Evolutionary conservation across 495 filamentous ascomycete species (phyloP).

Genomic region (Tuber indicum): DNA sequence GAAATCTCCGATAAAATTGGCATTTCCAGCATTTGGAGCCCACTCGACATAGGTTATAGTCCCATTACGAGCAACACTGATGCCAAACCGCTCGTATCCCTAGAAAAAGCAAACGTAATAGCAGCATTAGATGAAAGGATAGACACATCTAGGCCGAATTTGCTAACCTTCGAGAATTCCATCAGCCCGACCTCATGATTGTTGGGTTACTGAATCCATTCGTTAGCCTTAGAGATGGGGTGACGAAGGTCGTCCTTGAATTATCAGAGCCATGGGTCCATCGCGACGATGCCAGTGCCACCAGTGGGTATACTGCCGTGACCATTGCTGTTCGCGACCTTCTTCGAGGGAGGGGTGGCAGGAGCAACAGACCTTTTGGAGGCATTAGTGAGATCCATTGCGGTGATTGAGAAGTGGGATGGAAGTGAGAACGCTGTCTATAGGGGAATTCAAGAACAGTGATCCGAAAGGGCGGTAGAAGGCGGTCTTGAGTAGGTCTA

Average conservation of each 20-base stretch:
- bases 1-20: constrained; percentile 91
- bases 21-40: constrained; percentile 80
- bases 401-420: constrained; percentile 13
- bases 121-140: constrained; percentile 7
- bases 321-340: not conserved
- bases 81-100: constrained; percentile 80
- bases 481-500: not conserved
- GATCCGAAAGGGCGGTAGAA: not conserved
- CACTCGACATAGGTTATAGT: constrained; percentile 92
- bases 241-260: constrained; percentile 70
- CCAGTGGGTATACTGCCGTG: constrained; percentile 24
- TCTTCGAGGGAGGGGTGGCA: not conserved
- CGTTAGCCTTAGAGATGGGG: constrained; percentile 72
- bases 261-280: constrained; percentile 86
- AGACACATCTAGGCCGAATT: not conserved
- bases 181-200: constrained; percentile 82
- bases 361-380: constrained; percentile 33
- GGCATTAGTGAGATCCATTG: constrained; percentile 35
- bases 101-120: constrained; percentile 41
- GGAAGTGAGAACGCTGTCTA: constrained; percentile 17
- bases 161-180: constrained; percentile 75
- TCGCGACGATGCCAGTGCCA: constrained; percentile 66
- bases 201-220: constrained; percentile 79
- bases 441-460: constrained; percentile 15
- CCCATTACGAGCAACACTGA: constrained; percentile 69